Evolutionary conservation across 495 filamentous ascomycete species (phyloP), one percentile per base, ranked within the genome.

Genomic region (Trichoderma gamsii): DNA sequence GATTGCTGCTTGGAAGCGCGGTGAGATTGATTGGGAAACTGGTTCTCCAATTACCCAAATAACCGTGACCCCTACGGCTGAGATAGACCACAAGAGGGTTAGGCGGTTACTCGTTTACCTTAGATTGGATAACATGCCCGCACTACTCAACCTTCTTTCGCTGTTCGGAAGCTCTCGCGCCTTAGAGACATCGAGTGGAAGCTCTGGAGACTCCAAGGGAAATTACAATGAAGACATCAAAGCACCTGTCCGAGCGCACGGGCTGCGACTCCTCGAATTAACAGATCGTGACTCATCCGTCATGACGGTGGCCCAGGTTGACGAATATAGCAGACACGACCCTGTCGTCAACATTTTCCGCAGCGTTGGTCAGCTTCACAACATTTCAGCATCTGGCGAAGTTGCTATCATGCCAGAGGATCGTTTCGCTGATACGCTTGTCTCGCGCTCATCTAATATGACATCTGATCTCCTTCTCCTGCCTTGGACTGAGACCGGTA

Each of bases 211-310:
- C 2, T 68, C 73, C 35, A 68, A 68, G 46, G 9, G 68, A 25
- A 18, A 70, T 66, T 27, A 68, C 13, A 63, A 73, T 23, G 51
- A 72, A 41, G 63, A 41, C 13, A 11, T 21, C 21, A 44, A 38
- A 35, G 56, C 9, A 2, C 85, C 88, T 0, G 82, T 97, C 4
- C 86, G 92, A 73, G 91, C 96, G 0, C 90, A 97, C 72, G 95
- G 93, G 44, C 78, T 97, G 27, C 90, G 93, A 2, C 81, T 99
- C 64, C 77, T 97, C 51, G 92, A 96, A 73, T 86, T 98, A 27
- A 95, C 92, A 0, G 93, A 99, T 69, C 92, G 95, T 82, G 88
- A 90, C 41, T 97, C 95, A 8, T 91, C 93, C 23, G 93, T 97
- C 66, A 99, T 99, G 95, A 90, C 92, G 72, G 91, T 96, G 7